Evolutionary conservation across 2,329 filamentous ascomycete genomes (phyloP).

Genomic region (Septoria petroselini): DNA sequence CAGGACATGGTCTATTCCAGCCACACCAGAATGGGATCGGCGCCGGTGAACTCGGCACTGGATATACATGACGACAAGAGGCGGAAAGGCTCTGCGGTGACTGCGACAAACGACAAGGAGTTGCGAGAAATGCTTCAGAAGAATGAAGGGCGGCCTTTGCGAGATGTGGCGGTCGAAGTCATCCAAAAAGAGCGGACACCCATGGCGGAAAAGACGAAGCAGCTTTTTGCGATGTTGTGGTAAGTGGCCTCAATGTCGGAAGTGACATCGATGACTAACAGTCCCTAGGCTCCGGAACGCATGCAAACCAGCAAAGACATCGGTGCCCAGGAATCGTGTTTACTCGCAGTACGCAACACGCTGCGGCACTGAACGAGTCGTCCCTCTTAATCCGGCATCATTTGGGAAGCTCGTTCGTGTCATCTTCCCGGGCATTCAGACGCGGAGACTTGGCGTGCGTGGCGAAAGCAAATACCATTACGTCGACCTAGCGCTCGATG

Average conservation of each 20-base stretch:
- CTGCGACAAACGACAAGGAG: conserved; percentile 76
- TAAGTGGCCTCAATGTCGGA: conserved; percentile 46
- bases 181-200: conserved; percentile 76
- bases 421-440: conserved; percentile 92
- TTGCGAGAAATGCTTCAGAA: conserved; percentile 70
- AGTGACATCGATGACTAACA: conserved; percentile 23
- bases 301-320: conserved; percentile 72
- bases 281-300: conserved; percentile 65
- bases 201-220: conserved; percentile 77
- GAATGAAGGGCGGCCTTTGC: conserved; percentile 64
- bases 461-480: conserved; percentile 99
- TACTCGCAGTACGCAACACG: conserved; percentile 93
- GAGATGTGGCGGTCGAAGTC: conserved; percentile 71
- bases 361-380: conserved; percentile 89
- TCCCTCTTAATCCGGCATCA: conserved; percentile 91
- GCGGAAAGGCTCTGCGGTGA: conserved; percentile 60
- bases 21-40: conserved; percentile 32
- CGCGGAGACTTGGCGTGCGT: conserved; percentile 82
- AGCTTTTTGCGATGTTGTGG: conserved; percentile 88
- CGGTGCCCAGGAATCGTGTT: conserved; percentile 86
- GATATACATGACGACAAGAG: conserved; percentile 46
- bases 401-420: conserved; percentile 97
- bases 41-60: conserved; percentile 25
- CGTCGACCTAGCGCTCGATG: conserved; percentile 52
- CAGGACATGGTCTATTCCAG: conserved; percentile 31